Conservation (phyloP, 2,329 filamentous ascomycete species). For the Fusarium phyllophilum region DNA sequence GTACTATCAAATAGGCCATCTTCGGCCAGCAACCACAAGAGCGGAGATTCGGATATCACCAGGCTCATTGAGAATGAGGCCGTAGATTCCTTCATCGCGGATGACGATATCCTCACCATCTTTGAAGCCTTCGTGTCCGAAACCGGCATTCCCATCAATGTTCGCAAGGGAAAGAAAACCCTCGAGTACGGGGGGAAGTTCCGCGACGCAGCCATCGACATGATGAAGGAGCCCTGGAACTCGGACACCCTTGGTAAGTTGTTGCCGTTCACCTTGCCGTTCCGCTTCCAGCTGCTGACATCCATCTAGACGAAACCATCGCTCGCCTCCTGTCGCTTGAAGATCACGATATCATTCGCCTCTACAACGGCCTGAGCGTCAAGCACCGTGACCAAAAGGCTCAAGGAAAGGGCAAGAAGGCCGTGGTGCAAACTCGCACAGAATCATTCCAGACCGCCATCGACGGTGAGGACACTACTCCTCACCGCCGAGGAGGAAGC, state of each 20-base stretch:
- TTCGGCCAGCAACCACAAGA: background rate
- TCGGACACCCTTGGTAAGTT: background rate
- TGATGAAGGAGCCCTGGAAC: too few relatives aligned
- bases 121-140: background rate
- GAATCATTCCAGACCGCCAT: background rate
- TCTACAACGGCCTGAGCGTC: accelerated
- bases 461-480: background rate
- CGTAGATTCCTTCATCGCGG: accelerated
- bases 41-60: too few relatives aligned
- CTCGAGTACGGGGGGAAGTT: background rate
- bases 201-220: accelerated
- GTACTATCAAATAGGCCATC: too few relatives aligned
- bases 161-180: too few relatives aligned
- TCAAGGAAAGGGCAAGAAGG: accelerated
- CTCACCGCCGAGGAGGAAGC: background rate
- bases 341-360: accelerated
- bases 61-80: background rate
- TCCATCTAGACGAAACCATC: background rate
- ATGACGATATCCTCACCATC: accelerated
- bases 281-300: background rate
- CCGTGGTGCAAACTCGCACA: accelerated
- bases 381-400: accelerated
- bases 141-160: background rate
- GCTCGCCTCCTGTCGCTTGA: background rate
- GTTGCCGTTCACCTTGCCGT: too few relatives aligned